Evolutionary conservation across 2,329 filamentous ascomycete genomes (phyloP), one percentile per base, ranked within the genome.

Genomic region (Trichoderma sp.): DNA sequence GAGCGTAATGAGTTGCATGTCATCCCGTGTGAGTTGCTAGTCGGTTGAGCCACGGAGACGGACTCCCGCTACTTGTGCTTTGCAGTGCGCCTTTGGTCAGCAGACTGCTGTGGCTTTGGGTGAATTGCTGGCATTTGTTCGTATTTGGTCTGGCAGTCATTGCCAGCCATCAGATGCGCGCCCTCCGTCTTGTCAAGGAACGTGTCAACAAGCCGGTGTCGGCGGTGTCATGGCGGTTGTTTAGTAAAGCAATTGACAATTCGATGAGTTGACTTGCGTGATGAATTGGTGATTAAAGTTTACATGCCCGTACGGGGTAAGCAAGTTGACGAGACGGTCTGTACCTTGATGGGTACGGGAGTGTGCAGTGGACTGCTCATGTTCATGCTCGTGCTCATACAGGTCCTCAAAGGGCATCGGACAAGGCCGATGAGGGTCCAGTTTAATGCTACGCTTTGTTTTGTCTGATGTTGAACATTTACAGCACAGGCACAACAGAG

Each of bases 141-240:
- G 33, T 16, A 59, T 31, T 67, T 50, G 41, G 64, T 29, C 35
- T 68, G 53, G 45, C 53, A 35, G 66, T 33, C 31, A 41, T 65
- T 33, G 33, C n/a, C 12, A 11, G 63, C 64, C 16, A 24, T 56
- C 50, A 56, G 50, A 14, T 33, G 60, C 60, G 35, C 67, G 67
- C 67, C 67, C 67, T 71, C 56, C 67, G 67, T 62, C 33, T 71
- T 71, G 67, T 71, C 67, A 71, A 62, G 14, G n/a, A 27, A 63
- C 14, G 38, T 50, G 67, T 29, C 50, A 63, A 38, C 59, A 18
- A 35, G 41, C 60, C 69, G 59, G 29, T 65, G 50, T 62, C 69
- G 69, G 60, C 60, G 69, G 41, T 24, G 9, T 16, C 21, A 35
- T 6, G 21, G 27, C 29, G 12, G 14, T 33, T 62, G 18, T 62